Conservation (phyloP, 2,329 filamentous ascomycete genomes). For the Furcasterigmium furcatum region DNA sequence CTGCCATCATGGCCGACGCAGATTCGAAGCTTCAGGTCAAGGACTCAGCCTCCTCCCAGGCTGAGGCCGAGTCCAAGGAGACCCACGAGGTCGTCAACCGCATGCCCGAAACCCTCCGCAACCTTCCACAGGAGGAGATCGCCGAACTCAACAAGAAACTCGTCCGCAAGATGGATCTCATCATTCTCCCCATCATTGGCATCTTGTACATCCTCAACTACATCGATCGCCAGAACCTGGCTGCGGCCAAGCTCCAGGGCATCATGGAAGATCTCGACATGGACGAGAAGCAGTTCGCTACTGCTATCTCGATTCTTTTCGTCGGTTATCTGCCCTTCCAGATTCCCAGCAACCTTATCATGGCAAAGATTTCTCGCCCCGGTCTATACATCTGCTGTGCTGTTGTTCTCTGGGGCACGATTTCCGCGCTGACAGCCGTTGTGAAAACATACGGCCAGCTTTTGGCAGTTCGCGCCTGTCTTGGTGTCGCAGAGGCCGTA, state of each 20-base stretch:
- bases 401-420: conserved; percentile 20
- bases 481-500: conserved; percentile 15
- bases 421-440: conserved; percentile 17
- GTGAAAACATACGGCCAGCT: conserved; percentile 14
- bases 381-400: conserved; percentile 28
- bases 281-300: conserved; percentile 31
- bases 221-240: conserved; percentile 19
- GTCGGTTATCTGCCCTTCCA: conserved; percentile 27
- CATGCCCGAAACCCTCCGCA: conserved; percentile 13
- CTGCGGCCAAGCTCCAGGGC: conserved; percentile 28
- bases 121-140: conserved; percentile 11
- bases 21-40: background rate
- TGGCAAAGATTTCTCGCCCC: conserved; percentile 36
- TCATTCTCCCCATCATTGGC: conserved; percentile 6
- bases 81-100: background rate
- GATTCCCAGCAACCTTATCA: conserved; percentile 43
- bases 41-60: background rate
- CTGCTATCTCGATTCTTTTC: conserved; percentile 27
- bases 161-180: conserved; percentile 14
- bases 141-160: conserved; percentile 13
- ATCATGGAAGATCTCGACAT: conserved; percentile 39
- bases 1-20: background rate
- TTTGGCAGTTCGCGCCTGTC: conserved; percentile 14
- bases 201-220: conserved; percentile 22
- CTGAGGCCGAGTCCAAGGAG: background rate